Evolutionary conservation across 1,284 basidiomycete genomes (phyloP), one percentile per base, ranked within the genome.

Genomic region (Polyporus tsugae): DNA sequence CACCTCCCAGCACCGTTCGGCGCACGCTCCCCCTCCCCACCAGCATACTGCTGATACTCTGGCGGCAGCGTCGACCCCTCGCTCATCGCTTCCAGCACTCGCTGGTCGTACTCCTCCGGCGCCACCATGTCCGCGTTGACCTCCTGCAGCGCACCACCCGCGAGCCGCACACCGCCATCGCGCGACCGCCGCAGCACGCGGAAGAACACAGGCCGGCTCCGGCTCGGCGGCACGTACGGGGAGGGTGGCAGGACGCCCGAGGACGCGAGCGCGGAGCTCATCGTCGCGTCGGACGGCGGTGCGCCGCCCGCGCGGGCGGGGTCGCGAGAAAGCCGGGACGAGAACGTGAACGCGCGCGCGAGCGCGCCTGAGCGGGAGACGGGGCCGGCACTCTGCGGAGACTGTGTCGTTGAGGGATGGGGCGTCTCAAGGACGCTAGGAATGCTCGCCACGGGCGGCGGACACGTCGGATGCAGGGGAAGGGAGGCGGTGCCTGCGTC

Each of bases 11-110:
- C 42, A 29, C 29, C 29, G 29, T 2, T 29, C 29, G 29, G 29
- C 17, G 6, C 52, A 33, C 53, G 11, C 17, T 33, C 53, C n/a
- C 29, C 33, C 29, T 15, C 33, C 2, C 17, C 53, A 2, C 29
- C 25, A 6, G 11, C 19, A 52, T 61, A 68, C 36, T 61, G 58
- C 46, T 62, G 64, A 36, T 63, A 68, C 59, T 62, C 61, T 39
- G 65, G 62, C 53, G 69, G 69, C 61, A 70, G 39, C 49, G 63
- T 65, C 63, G 69, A 70, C 22, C 55, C 60, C 63, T 67, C 60
- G 44, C 62, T 70, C 64, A 52, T 33, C 35, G 22, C 49, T 25
- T 57, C 66, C 15, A 62, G 6, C 25, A 63, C 38, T 35, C 5
- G 46, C 46, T 59, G 63, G 49, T 67, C 66, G 39, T 65, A 68